phyloP scores from a whole-genome alignment of 176 grass and related monocot genomes.

The Avena sativa region DNA sequence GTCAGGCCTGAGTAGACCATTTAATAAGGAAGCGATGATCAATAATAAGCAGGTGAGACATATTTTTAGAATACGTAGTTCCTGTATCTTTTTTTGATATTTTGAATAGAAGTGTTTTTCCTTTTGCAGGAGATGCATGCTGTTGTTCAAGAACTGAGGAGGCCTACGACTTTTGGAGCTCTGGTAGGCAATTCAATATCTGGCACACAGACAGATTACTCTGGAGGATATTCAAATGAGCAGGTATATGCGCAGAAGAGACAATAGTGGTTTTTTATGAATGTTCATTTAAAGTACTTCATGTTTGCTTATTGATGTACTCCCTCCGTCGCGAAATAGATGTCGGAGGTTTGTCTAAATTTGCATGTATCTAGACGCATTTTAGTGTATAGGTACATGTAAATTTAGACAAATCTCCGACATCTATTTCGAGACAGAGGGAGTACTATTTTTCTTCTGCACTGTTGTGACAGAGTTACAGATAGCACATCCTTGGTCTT shows the following conservation, averaged over 20 bases:
- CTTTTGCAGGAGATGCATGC: conserved; percentile 33
- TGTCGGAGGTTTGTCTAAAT: no score
- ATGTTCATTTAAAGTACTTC: conserved; percentile 34
- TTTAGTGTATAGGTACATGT: no score
- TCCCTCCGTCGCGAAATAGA: no score
- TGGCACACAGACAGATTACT: conserved; percentile 42
- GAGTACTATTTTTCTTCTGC: conserved; percentile 6
- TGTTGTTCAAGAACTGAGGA: conserved; percentile 57
- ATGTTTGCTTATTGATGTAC: conserved; percentile 29
- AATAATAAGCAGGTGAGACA: conserved; percentile 48
- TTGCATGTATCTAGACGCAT: no score
- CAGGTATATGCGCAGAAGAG: conserved; percentile 48
- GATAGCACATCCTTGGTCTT: conserved; percentile 18
- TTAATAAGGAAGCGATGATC: conserved; percentile 46
- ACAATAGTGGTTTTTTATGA: not conserved
- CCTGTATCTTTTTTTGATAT: not conserved
- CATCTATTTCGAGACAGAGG: no score
- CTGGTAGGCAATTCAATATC: conserved; percentile 56
- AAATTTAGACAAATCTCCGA: no score
- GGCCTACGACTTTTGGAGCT: conserved; percentile 57
- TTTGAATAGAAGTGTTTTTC: conserved; percentile 16
- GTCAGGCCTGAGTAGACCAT: conserved; percentile 34
- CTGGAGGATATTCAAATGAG: conserved; percentile 45
- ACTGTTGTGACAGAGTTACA: conserved; percentile 24
- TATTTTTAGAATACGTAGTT: conserved; percentile 23